Evolutionary conservation across 805 yeast species (phyloP).

Genomic region (Kodamaea laetipori): DNA sequence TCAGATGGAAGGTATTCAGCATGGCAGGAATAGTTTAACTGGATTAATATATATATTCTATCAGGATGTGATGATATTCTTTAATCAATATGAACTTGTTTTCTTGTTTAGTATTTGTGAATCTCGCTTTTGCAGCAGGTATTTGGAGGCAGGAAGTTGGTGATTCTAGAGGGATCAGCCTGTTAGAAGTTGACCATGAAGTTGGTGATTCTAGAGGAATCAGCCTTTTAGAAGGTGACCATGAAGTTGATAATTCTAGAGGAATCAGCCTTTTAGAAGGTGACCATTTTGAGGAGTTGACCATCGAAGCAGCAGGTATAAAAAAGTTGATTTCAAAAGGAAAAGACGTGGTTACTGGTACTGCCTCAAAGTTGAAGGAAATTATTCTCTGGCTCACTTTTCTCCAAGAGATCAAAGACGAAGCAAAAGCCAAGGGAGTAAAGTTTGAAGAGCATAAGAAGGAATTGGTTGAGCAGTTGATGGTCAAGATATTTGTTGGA

Average conservation of each 20-base stretch:
- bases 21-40: not conserved
- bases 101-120: not conserved
- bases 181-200: not conserved
- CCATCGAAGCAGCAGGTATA: not conserved
- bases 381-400: not conserved
- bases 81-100: conserved; percentile 3
- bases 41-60: no score
- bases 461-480: conserved; percentile 12
- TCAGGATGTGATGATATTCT: no score
- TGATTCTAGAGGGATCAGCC: not conserved
- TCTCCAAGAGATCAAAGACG: not conserved
- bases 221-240: not conserved
- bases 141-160: not conserved
- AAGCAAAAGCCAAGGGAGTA: not conserved
- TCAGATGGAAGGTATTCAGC: not conserved
- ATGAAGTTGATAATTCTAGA: not conserved
- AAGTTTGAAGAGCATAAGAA: not conserved
- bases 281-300: not conserved
- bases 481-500: conserved; percentile 25
- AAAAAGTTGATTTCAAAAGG: conserved; percentile 1
- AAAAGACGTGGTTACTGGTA: not conserved
- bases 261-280: not conserved
- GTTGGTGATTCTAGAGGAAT: not conserved
- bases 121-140: conserved; percentile 7
- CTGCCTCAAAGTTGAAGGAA: not conserved